A percentile compares a stretch with the other conserved stretches of the same genome.
phyloP scores from a whole-genome alignment of 805 yeast genomes.

The Kazachstania taianensis region DNA sequence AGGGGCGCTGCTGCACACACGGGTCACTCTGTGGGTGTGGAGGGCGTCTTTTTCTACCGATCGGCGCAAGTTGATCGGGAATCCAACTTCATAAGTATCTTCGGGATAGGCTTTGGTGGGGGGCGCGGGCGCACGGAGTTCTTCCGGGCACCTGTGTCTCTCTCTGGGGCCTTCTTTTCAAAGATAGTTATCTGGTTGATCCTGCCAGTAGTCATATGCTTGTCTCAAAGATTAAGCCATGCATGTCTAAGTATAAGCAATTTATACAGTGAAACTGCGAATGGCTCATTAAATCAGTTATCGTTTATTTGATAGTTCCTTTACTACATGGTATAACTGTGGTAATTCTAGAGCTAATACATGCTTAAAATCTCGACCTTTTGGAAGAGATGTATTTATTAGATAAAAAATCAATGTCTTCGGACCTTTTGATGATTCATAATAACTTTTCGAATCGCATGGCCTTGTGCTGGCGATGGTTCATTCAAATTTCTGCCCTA shows the following conservation, averaged over 20 bases:
- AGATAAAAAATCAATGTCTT: conserved; percentile 38
- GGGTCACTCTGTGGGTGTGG: conserved; percentile 12
- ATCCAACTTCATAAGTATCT: conserved; percentile 11
- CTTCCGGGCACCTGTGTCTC: too few species aligned
- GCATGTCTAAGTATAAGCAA: conserved; percentile 40
- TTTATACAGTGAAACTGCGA: conserved; percentile 41
- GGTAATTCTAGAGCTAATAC: conserved; percentile 42
- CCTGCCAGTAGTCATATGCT: conserved; percentile 45
- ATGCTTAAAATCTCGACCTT: conserved; percentile 35
- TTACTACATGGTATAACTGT: conserved; percentile 39
- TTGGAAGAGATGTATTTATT: conserved; percentile 35
- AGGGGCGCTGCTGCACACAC: conserved; percentile 8
- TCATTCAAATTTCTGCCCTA: conserved; percentile 41
- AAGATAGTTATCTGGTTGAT: conserved; percentile 37
- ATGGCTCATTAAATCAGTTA: conserved; percentile 42
- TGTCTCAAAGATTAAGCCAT: conserved; percentile 44
- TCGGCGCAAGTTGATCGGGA: not conserved
- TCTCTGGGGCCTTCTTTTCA: not conserved
- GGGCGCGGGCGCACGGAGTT: too few species aligned
- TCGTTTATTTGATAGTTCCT: conserved; percentile 40
- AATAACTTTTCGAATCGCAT: conserved; percentile 35
- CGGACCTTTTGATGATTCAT: conserved; percentile 37
- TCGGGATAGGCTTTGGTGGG: conserved; percentile 2
- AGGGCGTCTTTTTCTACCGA: conserved; percentile 6
- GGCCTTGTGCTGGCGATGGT: conserved; percentile 39